Evolutionary conservation across 31 red algal species (phyloP), one percentile per base, ranked within the genome.

Genomic region (Odonthalia washingtoniensis): DNA sequence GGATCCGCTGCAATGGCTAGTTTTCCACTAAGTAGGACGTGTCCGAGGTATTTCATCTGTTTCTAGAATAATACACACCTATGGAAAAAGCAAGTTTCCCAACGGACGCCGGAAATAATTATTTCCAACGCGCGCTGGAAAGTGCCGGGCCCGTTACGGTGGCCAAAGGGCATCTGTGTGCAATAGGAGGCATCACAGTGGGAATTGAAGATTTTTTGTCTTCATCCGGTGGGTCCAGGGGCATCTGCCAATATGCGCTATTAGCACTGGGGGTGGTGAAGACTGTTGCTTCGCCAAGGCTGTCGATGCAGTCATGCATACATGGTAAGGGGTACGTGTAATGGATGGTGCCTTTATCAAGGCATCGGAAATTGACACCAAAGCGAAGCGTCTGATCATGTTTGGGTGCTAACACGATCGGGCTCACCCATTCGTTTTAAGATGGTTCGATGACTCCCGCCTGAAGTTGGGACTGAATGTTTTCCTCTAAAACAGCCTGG

Each of bases 171-270:
- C 41, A 89, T 72, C 44, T 61, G 45, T 6, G 18, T 46, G 39
- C 41, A 89, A 30, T 61, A 63, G 65, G 80, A 18, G 40, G 36
- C 4, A 53, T 63, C 21, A 46, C 43, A 21, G 67, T 74, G 65
- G 43, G 70, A 1, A 70, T 66, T 18, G 80, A 89, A 3, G 70
- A n/a, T 0, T 16, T 87, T 72, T 87, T 87, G 70, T 87, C 4
- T 0, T 31, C 42, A 39, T 77, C 84, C 38, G 64, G 24, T 36
- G 39, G 41, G 3, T 41, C 63, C 2, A 88, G 32, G 27, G 76
- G 77, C 0, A 93, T 72, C 62, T 93, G 85, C 78, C 91, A 94
- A 60, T 88, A 84, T 3, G 49, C 77, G 30, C 68, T 53, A 63
- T 88, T 88, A 28, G 68, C 65, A 57, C 84, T 84, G n/a, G n/a